Base-by-base conservation (phyloP, 345 rosid genomes). In the Camelina laxa region DNA sequence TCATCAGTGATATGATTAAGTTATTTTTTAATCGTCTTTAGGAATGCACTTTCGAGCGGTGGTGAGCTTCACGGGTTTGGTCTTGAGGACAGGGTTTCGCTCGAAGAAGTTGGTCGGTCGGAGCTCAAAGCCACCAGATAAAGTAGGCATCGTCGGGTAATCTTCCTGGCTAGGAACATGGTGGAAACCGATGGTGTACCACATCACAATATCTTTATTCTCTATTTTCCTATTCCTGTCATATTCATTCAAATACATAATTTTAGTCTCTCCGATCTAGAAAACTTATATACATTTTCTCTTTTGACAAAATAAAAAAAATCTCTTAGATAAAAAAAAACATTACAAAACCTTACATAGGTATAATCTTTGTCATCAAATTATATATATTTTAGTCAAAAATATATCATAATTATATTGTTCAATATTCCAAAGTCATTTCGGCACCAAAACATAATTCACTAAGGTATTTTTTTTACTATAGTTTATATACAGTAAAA, bases 131-230 rank as follows among this genome's bases (percentile, higher is more conserved):
- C 85, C 87, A 7, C 75, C 79, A 2, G 55, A 75, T 44, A 85
- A 21, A 8, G 85, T 85, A 5, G 91, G 86, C 91, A 85, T 85
- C 59, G 82, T 10, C 1, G 89, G 89, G 20, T 44, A 86, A 75
- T 88, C 90, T 77, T 87, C 91, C 36, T 88, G 87, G 57, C 84
- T 72, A 9, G 92, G 87, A 0, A 84, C 72, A 24, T 88, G 88
- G 44, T 84, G 88, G 30, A 83, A 75, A 1, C 89, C 88, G n/a
- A 86, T 11, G 0, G 78, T 78, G 65, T 86, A 80, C 92, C 88
- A 84, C 22, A 86, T 51, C 15, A 86, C 92, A 17, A 88, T 84
- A 61, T 86, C 90, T 64, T 73, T 65, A 14, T 83, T 83, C 67
- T 84, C 88, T 41, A 88, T 86, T 2, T 54, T 42, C 9, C 89